Evolutionary conservation across 805 yeast genomes (phyloP), one percentile per base, ranked within the genome.

Genomic region (Metschnikowia sp.): DNA sequence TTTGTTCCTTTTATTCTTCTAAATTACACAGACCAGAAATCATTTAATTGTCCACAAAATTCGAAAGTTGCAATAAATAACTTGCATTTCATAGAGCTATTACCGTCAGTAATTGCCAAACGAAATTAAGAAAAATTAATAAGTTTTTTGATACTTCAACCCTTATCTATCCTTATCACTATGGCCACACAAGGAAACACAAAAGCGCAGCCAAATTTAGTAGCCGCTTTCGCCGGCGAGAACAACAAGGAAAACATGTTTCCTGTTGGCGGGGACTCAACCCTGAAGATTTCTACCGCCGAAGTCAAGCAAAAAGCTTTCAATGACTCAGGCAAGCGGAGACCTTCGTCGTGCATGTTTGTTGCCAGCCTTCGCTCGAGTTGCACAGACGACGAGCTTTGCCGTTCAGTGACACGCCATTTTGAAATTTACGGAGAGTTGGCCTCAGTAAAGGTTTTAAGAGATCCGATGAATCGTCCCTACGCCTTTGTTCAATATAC

Each of bases 401-500:
- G 85, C 59, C 62, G 75, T 31, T 80, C 92, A 0, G 94, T 89
- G 5, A 77, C 83, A 2, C 68, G 76, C 32, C 89, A 82, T 60
- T 88, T 90, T 56, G 66, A 71, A 49, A 72, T 79, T 49, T 90
- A 84, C 82, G 96, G 96, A 8, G 70, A 75, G 36, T 69, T 88
- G 36, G 75, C 82, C 2, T 69, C 84, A 19, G 95, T 88, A 12
- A 90, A 90, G 60, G 96, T 90, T 2, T 73, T 90, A 49, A 74
- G 96, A 45, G 96, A 90, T 68, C 81, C 86, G 12, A 75, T 82
- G 19, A 85, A 86, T 39, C 49, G 96, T 40, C 97, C 97, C 2
- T 90, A 90, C 66, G 96, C 96, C 0, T 90, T 90, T 75, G 96
- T 90, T 39, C 97, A 90, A 68, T 90, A 86, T 62, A 72, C 80